phyloP scores from a whole-genome alignment of 352 stramenopile species.

The Phytophthora colocasiae region DNA sequence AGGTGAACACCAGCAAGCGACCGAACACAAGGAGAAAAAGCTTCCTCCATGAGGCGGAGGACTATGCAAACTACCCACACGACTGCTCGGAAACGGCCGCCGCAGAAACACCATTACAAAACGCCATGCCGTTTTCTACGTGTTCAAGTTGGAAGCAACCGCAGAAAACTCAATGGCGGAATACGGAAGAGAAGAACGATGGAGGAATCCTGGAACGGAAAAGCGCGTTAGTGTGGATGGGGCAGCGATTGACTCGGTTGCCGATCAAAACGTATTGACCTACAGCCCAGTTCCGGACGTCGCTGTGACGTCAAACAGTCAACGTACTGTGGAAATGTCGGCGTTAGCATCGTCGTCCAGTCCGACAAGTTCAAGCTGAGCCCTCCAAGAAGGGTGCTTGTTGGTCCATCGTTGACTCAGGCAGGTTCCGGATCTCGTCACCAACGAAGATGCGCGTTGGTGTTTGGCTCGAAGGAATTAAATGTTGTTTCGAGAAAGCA shows the following conservation, averaged over 20 bases:
- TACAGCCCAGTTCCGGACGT: slow-evolving; percentile 16
- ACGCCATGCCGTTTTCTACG: slow-evolving; percentile 22
- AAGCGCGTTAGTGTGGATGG: not conserved
- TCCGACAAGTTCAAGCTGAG: slow-evolving; percentile 34
- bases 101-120: slow-evolving; percentile 15
- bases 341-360: slow-evolving; percentile 23
- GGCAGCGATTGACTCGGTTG: slow-evolving; percentile 7
- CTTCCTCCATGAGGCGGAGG: slow-evolving; percentile 9
- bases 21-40: slow-evolving; percentile 9
- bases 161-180: slow-evolving; percentile 20
- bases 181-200: slow-evolving; percentile 13
- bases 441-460: slow-evolving; percentile 20
- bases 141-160: slow-evolving; percentile 12
- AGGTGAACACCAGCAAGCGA: slow-evolving; percentile 17
- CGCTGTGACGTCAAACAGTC: slow-evolving; percentile 4
- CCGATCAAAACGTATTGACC: slow-evolving; percentile 15
- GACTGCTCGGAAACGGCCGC: slow-evolving; percentile 27
- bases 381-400: slow-evolving; percentile 1
- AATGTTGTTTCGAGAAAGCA: slow-evolving; percentile 6
- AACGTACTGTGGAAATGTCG: slow-evolving; percentile 13
- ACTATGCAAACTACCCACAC: slow-evolving; percentile 19
- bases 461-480: slow-evolving; percentile 15
- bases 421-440: slow-evolving; percentile 16
- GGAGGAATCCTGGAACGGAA: slow-evolving; percentile 19
- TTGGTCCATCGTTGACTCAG: slow-evolving; percentile 17